Conservation (phyloP, 257 asterid genomes). For the Nicotiana noctiflora region DNA sequence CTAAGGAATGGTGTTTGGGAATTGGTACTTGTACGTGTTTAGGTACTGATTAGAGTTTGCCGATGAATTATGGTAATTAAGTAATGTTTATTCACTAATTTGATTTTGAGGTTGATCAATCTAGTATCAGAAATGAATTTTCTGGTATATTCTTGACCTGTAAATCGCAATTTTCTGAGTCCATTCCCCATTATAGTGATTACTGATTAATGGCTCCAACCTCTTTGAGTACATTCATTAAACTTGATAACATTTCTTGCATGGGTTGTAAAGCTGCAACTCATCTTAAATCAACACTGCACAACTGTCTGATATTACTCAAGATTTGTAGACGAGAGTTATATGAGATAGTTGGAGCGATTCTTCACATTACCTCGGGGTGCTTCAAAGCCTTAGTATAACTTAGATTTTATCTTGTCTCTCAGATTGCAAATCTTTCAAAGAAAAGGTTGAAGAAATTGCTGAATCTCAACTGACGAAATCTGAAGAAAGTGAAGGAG, state of each 20-base stretch:
- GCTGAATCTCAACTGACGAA: conserved; percentile 47
- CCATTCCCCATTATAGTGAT: not conserved
- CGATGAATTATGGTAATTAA: not conserved
- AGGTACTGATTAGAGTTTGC: not conserved
- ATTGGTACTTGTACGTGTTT: not conserved
- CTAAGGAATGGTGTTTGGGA: not conserved
- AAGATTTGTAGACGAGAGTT: not conserved
- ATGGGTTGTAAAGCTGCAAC: not conserved
- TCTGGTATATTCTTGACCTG: not conserved
- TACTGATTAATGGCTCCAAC: not conserved
- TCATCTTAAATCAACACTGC: not conserved
- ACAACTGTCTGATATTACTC: not conserved
- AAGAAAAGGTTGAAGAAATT: conserved; percentile 61
- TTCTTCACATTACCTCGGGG: not conserved
- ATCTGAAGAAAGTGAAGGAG: conserved; percentile 43
- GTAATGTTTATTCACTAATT: not conserved
- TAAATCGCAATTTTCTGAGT: not conserved
- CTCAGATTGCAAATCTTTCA: conserved; percentile 74
- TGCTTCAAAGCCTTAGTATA: not conserved
- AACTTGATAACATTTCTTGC: not conserved
- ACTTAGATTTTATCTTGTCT: not conserved
- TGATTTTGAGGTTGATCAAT: not conserved
- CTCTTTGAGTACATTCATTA: not conserved
- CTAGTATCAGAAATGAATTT: not conserved
- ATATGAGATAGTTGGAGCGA: not conserved